Evolutionary conservation across 768 basidiomycete genomes (phyloP), one percentile per base, ranked within the genome.

Genomic region (Serendipita indica): DNA sequence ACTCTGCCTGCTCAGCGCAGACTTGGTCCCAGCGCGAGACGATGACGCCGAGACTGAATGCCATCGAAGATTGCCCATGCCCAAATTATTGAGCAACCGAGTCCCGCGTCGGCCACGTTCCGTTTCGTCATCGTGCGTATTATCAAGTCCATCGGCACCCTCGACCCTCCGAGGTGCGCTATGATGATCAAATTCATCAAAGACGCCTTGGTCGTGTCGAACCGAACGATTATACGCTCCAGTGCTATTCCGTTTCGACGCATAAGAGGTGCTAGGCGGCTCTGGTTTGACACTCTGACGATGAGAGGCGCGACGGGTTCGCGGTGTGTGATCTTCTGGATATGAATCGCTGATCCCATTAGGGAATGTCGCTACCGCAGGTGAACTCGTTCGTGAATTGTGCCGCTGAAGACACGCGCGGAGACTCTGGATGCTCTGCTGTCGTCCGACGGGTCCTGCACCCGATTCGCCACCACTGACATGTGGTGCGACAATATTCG

Each of bases 371-470:
- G 49, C 10, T 20, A 32, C 49, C 16, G 49, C 49, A 10, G 30
- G 22, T 4, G 49, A 54, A 27, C 22, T 54, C 10, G 22, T 10
- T 32, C 30, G 20, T 3, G 22, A 25, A 4, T 54, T 7, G 22
- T 54, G 49, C 10, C 49, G 49, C 3, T 10, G 4, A n/a, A 54
- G 30, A 32, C 49, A 54, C 12, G 49, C 49, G 20, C 49, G 20
- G 4, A 54, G n/a, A 54, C 49, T 54, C 30, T 54, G 49, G 22
- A 54, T 54, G 30, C 49, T 54, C 22, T 54, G 49, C 30, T 54
- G 49, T 18, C 49, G 49, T n/a, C 49, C 49, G 30, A 54, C 49
- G 20, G 49, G 49, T 22, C 22, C 49, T 14, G 25, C 16, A 16
- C 25, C 22, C 3, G 20, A 16, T 12, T 10, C 20, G 49, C 10